Conservation (phyloP, 169 alveolate genomes). For the Perkinsus olseni region DNA sequence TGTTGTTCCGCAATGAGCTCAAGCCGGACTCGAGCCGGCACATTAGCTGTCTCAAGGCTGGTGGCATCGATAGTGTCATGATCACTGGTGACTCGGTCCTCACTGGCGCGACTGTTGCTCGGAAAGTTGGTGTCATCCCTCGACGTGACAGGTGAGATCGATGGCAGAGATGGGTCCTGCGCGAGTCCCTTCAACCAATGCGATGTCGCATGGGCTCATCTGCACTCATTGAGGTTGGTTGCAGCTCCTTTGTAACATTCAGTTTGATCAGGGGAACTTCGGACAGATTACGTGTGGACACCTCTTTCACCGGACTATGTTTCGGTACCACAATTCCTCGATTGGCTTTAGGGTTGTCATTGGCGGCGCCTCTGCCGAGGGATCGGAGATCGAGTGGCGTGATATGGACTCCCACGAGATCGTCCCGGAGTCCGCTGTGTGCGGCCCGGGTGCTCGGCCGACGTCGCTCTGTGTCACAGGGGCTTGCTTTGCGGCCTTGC, state of each 20-base stretch:
- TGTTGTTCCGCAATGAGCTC: constrained; percentile 13
- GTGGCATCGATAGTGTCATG: neutral
- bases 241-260: no score
- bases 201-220: no score
- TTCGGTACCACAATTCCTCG: no score
- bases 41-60: neutral
- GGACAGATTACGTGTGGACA: no score
- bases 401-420: neutral
- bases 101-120: neutral
- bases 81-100: neutral
- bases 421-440: neutral
- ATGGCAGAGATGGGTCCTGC: no score
- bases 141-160: neutral
- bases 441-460: neutral
- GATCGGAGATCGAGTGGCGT: neutral
- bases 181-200: no score
- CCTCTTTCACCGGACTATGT: no score
- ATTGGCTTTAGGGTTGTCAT: neutral
- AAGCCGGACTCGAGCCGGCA: constrained; percentile 16
- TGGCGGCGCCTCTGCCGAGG: neutral
- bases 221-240: no score
- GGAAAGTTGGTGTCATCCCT: neutral
- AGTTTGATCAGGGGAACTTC: no score
- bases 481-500: neutral
- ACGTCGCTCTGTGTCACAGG: neutral